Percentiles rank a stretch among this genome's conserved stretches.
Conservation (phyloP, 2,329 filamentous ascomycete genomes). For the Fusarium drepaniforme region DNA sequence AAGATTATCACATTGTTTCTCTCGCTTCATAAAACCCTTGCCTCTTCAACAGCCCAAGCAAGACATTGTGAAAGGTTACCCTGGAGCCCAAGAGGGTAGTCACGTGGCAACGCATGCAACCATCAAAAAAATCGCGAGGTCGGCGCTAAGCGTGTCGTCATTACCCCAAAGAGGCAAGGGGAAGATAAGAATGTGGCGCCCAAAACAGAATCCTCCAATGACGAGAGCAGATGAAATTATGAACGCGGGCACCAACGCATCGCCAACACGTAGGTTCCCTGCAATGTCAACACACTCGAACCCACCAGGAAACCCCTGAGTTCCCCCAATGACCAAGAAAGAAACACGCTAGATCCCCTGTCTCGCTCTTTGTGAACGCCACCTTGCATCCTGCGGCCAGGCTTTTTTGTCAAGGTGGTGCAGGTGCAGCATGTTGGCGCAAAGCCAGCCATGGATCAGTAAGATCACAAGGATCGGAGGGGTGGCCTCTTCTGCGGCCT, state of each 20-base stretch:
- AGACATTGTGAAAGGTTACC: conserved; percentile 10
- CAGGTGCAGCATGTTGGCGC: background rate
- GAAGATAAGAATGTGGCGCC: conserved; percentile 27
- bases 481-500: conserved; percentile 22
- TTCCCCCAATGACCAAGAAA: background rate
- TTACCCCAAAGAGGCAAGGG: conserved; percentile 13
- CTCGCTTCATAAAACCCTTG: background rate
- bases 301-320: conserved; percentile 19
- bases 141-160: conserved; percentile 31
- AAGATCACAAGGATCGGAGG: conserved; percentile 32
- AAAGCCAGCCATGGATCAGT: conserved; percentile 11
- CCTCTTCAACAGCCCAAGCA: background rate
- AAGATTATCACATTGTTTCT: background rate
- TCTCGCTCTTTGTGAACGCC: conserved; percentile 16
- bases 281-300: conserved; percentile 17
- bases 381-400: conserved; percentile 18
- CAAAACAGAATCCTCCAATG: conserved; percentile 28
- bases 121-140: background rate
- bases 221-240: conserved; percentile 28
- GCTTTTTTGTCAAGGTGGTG: conserved; percentile 9
- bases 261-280: conserved; percentile 38
- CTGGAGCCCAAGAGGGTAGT: conserved; percentile 2
- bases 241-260: conserved; percentile 7
- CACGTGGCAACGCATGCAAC: conserved; percentile 17
- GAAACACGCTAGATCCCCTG: conserved; percentile 21